Percentiles rank a stretch among this genome's conserved stretches.
Conservation (phyloP, 805 yeast genomes). For the Lipomyces yamadae region DNA sequence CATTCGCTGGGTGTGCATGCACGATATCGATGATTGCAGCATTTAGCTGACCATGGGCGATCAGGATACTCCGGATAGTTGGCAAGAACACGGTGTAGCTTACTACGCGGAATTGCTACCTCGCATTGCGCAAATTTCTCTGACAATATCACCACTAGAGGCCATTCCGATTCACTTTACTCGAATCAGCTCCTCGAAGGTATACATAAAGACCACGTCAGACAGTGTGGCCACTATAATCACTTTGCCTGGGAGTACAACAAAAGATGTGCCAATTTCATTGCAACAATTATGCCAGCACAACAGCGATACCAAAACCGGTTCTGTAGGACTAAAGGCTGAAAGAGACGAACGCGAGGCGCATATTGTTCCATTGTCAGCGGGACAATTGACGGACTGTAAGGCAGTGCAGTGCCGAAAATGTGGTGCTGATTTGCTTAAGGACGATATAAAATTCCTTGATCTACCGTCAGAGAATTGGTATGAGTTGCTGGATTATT, state of each 20-base stretch:
- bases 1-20: neutral
- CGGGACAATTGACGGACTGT: constrained; percentile 12
- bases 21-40: neutral
- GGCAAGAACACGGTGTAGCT: neutral
- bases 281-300: neutral
- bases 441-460: constrained; percentile 35
- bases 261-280: constrained; percentile 26
- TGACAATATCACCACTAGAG: constrained; percentile 19
- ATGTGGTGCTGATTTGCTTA: constrained; percentile 18
- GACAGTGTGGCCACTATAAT: constrained; percentile 4
- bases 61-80: neutral
- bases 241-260: constrained; percentile 20
- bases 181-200: constrained; percentile 18
- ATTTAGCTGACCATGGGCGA: constrained; percentile 11
- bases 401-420: constrained; percentile 17
- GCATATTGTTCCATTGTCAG: constrained; percentile 16
- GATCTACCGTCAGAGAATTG: constrained; percentile 92
- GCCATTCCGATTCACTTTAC: constrained; percentile 19
- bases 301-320: neutral
- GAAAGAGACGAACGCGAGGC: constrained; percentile 11
- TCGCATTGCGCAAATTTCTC: constrained; percentile 18
- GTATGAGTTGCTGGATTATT: constrained; percentile 94
- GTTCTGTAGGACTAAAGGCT: constrained; percentile 20
- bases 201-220: constrained; percentile 20
- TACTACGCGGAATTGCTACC: constrained; percentile 32